Base-by-base conservation (phyloP, 768 basidiomycete species). In the Neoboletus magnificus region DNA sequence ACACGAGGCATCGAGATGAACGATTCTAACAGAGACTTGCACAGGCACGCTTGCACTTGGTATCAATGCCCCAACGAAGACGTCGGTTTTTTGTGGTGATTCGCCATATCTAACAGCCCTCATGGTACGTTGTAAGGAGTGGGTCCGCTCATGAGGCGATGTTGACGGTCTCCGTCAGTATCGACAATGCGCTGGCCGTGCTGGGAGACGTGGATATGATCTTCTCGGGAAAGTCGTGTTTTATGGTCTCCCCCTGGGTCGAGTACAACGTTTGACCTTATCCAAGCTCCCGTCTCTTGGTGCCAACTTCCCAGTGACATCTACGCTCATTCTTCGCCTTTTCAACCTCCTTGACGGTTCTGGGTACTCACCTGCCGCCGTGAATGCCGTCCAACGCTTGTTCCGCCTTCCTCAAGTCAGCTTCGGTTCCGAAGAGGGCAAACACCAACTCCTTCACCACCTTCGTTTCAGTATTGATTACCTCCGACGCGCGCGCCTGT, bases 391-490 rank as follows among this genome's bases (percentile, higher is more conserved):
- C 27, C 68, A 74, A 37, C 79, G 78, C 50, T 63, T 88, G 39
- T 67, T 88, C 39, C 68, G 74, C 13, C 75, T 89, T 9, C 84
- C 86, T 6, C 80, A 81, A 40, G 72, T 89, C 56, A 80, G 78
- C 57, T 81, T 86, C 59, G 71, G 75, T 36, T 85, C 83, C 2
- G 73, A 80, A 5, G 73, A 78, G 10, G 83, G 83, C 9, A 76
- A 70, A 55, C 71, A 80, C 10, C 84, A 89, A 60, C 69, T 87
- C 16, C 64, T 84, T 22, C 85, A 88, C 60, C 85, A 86, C 60
- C 63, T 87, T 16, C 76, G 86, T 23, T 89, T 89, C 73, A 81
- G 79, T 55, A 82, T 89, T 47, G 88, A 89, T 57, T 88, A 86
- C 59, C 76, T 89, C 11, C 77, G 84, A 36, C 81, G 84, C 6